Conservation (phyloP, 352 stramenopile genomes). For the Blastocystis sp. region DNA sequence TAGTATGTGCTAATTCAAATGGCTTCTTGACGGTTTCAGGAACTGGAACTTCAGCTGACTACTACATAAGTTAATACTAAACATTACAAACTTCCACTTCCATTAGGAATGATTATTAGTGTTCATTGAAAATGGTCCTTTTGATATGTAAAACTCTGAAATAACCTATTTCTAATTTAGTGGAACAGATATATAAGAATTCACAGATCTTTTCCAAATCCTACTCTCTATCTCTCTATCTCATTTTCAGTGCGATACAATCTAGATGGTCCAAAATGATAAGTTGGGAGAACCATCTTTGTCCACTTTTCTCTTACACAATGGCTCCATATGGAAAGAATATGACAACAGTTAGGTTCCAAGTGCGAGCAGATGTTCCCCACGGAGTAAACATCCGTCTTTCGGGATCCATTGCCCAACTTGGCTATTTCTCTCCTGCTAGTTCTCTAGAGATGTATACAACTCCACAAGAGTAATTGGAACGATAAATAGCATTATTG, state of each 20-base stretch:
- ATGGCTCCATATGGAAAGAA: slow-evolving; percentile 41
- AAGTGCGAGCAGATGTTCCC: slow-evolving; percentile 33
- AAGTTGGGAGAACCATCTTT: not conserved
- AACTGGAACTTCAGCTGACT: not conserved
- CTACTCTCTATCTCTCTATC: not conserved
- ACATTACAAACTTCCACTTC: not conserved
- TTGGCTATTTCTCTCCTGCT: slow-evolving; percentile 51
- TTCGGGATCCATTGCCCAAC: slow-evolving; percentile 57
- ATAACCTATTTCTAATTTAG: not conserved
- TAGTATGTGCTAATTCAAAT: not conserved
- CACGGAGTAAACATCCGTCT: slow-evolving; percentile 61
- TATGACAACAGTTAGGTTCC: slow-evolving; percentile 6
- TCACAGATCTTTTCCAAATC: not conserved
- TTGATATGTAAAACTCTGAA: too few species aligned
- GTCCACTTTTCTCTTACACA: not conserved
- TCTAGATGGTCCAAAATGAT: not conserved
- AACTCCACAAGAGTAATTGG: slow-evolving; percentile 22
- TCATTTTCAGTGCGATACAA: not conserved
- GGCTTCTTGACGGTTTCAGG: not conserved
- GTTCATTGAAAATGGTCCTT: too few species aligned
- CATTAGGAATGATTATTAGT: not conserved
- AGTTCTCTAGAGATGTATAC: slow-evolving; percentile 41
- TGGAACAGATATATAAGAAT: not conserved
- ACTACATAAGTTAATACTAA: not conserved
- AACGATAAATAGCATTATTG: not conserved